A percentile compares a stretch with the other conserved stretches of the same genome.
phyloP scores from a whole-genome alignment of 2,329 filamentous ascomycete species.

The Exophiala aquamarina region DNA sequence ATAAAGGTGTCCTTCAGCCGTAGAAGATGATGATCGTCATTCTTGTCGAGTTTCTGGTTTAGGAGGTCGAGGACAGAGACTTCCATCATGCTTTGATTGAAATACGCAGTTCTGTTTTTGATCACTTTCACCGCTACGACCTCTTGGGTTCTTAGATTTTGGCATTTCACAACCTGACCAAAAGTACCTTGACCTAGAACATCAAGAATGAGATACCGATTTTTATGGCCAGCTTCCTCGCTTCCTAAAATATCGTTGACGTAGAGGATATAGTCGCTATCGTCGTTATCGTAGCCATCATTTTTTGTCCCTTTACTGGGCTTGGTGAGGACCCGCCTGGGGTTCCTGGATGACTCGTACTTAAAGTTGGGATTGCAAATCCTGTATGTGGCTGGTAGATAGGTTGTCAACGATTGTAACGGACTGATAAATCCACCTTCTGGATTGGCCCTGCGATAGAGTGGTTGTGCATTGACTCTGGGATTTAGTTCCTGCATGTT shows the following conservation, averaged over 20 bases:
- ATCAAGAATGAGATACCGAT: slow-evolving; percentile 94
- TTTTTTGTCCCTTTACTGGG: slow-evolving; percentile 98
- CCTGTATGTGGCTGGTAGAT: slow-evolving; percentile 91
- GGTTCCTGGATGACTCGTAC: slow-evolving; percentile 97
- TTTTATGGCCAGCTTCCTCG: slow-evolving; percentile 98
- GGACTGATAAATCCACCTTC: slow-evolving; percentile 98
- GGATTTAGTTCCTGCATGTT: slow-evolving; percentile 73
- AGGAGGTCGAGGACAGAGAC: slow-evolving; percentile 96
- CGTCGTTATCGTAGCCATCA: slow-evolving; percentile 97
- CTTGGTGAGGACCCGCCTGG: slow-evolving; percentile 91
- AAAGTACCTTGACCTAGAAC: slow-evolving; percentile 97
- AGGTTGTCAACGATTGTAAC: slow-evolving; percentile 89
- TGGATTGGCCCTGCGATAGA: slow-evolving; percentile 89
- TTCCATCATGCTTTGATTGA: slow-evolving; percentile 99
- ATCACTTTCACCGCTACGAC: slow-evolving; percentile 99
- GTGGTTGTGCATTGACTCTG: slow-evolving; percentile 80
- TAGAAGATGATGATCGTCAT: slow-evolving; percentile 94
- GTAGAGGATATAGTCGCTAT: slow-evolving; percentile 98
- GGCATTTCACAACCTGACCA: slow-evolving; percentile 97
- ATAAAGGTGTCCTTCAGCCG: slow-evolving; percentile 98
- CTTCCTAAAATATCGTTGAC: slow-evolving; percentile 98
- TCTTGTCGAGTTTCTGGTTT: slow-evolving; percentile 98
- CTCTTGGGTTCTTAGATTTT: slow-evolving; percentile 97
- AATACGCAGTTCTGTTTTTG: slow-evolving; percentile 98
- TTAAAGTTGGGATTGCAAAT: slow-evolving; percentile 99